Conservation (phyloP, 768 basidiomycete genomes). For the Rhodotorula babjevae region DNA sequence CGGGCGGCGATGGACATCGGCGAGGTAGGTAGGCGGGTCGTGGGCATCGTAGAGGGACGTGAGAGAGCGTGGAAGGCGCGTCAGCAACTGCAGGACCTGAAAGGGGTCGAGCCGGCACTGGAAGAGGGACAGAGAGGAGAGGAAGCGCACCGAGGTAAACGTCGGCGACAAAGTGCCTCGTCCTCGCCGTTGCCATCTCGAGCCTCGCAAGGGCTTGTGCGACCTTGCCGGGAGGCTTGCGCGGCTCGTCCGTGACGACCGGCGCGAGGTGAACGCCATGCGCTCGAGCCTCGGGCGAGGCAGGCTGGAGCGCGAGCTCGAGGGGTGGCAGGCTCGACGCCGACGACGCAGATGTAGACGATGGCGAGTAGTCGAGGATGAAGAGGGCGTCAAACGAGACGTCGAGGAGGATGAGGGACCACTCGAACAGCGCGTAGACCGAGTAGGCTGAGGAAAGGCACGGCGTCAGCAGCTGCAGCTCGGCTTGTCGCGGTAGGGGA, state of each 20-base stretch:
- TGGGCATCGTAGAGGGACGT: not conserved
- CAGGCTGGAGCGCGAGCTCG: not conserved
- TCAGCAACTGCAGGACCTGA: too few species aligned
- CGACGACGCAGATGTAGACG: not conserved
- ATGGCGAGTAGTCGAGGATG: slow-evolving; percentile 52
- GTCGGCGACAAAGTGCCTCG: slow-evolving; percentile 35
- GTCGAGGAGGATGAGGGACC: slow-evolving; percentile 71
- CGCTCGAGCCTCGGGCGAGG: not conserved
- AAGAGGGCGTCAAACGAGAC: slow-evolving; percentile 67
- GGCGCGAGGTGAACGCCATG: not conserved
- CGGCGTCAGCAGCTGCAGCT: too few species aligned
- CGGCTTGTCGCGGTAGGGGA: too few species aligned
- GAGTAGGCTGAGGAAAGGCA: slow-evolving; percentile 83
- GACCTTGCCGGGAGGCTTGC: not conserved
- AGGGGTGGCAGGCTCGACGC: not conserved
- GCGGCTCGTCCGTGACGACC: too few species aligned
- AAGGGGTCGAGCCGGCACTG: too few species aligned
- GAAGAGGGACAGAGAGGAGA: not conserved
- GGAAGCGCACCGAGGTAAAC: slow-evolving; percentile 42
- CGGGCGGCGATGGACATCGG: too few species aligned
- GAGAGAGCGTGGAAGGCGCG: too few species aligned
- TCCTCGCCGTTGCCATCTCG: not conserved
- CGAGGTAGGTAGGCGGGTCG: too few species aligned
- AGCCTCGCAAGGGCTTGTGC: not conserved
- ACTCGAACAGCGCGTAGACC: slow-evolving; percentile 78